phyloP scores from a whole-genome alignment of 1,139 yeast species.

The Protomyces inouyei region DNA sequence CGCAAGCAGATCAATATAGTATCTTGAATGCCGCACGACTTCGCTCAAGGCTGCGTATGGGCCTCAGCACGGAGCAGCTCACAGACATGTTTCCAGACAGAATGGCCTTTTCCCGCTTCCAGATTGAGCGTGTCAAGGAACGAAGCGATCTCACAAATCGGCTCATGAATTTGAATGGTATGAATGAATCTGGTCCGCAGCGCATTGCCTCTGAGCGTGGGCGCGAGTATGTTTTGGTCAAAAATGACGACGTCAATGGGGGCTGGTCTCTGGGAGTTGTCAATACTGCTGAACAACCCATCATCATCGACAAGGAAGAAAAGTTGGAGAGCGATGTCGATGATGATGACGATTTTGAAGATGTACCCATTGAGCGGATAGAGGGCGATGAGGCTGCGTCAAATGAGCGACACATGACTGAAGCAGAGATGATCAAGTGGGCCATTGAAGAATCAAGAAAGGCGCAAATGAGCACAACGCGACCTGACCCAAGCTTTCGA shows the following conservation, averaged over 20 bases:
- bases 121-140: slow-evolving; percentile 85
- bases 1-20: slow-evolving; percentile 82
- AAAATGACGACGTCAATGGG: slow-evolving; percentile 51
- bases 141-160: slow-evolving; percentile 85
- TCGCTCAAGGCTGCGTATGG: slow-evolving; percentile 88
- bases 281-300: slow-evolving; percentile 23
- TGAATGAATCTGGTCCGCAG: slow-evolving; percentile 54
- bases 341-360: slow-evolving; percentile 38
- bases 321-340: slow-evolving; percentile 28
- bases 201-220: slow-evolving; percentile 85
- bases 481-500: slow-evolving; percentile 9
- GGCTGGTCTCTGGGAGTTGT: slow-evolving; percentile 79
- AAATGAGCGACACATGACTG: slow-evolving; percentile 6
- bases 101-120: slow-evolving; percentile 87
- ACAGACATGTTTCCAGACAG: slow-evolving; percentile 74
- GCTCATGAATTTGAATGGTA: slow-evolving; percentile 76
- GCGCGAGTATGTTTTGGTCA: slow-evolving; percentile 66
- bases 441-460: slow-evolving; percentile 20
- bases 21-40: slow-evolving; percentile 74
- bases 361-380: slow-evolving; percentile 42
- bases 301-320: slow-evolving; percentile 27
- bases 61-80: slow-evolving; percentile 80
- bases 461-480: slow-evolving; percentile 17
- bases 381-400: background rate
- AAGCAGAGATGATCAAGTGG: slow-evolving; percentile 22